Percentiles rank a stretch among this genome's conserved stretches.
phyloP scores from a whole-genome alignment of 2,329 filamentous ascomycete genomes.

The Colletotrichum ledebouriae region DNA sequence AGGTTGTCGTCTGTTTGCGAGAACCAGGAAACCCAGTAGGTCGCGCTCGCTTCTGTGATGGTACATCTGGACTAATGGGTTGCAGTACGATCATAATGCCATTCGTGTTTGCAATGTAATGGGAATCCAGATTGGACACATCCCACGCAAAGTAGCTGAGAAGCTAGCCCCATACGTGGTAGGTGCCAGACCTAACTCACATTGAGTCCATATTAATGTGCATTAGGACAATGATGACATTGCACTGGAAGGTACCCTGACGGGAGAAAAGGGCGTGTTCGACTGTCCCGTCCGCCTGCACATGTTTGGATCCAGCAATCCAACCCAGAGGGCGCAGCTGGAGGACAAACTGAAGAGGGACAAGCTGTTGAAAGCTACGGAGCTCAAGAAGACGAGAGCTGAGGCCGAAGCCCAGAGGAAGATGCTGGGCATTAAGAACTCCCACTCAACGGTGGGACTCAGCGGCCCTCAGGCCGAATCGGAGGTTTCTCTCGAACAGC shows the following conservation, averaged over 20 bases:
- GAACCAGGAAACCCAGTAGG: constrained; percentile 73
- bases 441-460: constrained; percentile 55
- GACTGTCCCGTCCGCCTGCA: constrained; percentile 80
- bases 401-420: constrained; percentile 67
- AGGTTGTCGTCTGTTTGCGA: constrained; percentile 72
- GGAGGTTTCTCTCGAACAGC: constrained; percentile 69
- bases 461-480: constrained; percentile 49
- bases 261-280: constrained; percentile 73
- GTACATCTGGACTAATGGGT: constrained; percentile 15
- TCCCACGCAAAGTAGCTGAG: constrained; percentile 75
- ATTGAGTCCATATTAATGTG: constrained; percentile 30
- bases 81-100: constrained; percentile 78
- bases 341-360: constrained; percentile 73
- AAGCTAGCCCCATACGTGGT: constrained; percentile 82
- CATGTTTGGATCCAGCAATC: constrained; percentile 76
- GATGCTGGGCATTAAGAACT: constrained; percentile 55
- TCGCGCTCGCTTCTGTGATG: background rate
- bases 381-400: constrained; percentile 67
- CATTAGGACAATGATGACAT: constrained; percentile 69
- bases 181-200: constrained; percentile 44
- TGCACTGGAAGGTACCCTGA: constrained; percentile 76
- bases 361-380: constrained; percentile 71
- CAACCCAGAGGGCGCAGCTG: constrained; percentile 64
- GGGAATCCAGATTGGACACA: constrained; percentile 81
- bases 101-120: constrained; percentile 85